Base-by-base conservation (phyloP, 2,329 filamentous ascomycete species). In the Hansfordia pulvinata region DNA sequence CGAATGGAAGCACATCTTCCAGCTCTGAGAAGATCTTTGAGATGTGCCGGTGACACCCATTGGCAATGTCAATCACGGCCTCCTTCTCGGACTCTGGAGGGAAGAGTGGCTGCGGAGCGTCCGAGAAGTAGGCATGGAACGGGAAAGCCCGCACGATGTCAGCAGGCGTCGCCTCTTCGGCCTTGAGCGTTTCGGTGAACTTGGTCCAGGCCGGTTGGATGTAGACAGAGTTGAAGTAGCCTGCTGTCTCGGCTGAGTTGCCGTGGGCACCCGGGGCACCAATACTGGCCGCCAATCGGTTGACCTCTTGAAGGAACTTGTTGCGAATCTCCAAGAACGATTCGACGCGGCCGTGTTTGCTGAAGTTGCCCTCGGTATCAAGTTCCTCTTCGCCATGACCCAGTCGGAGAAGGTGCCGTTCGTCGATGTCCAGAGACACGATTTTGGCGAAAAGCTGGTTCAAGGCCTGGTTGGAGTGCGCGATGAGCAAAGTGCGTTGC, bases 391-490 rank as follows among this genome's bases (percentile, higher is more conserved):
- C 92, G 20, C 90, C 90, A 49, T 93, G 90, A 19, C 90, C 90
- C 19, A 98, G 65, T 32, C 90, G 78, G 27, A 98, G 64, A 31
- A 98, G 64, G 59, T 98, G 90, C 20, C 90, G 76, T 53, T 92
- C 81, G 44, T 98, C 92, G 39, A 98, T 96, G 42, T 96, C 85
- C 16, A 98, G 63, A 5, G 80, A 81, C n/a, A 88, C 78, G 34
- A 98, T 98, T 58, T 98, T 98, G 42, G 92, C 82, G 56, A 98
- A 98, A 2, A 98, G 64, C 49, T 98, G 90, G 44, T 98, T 98
- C 8, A 98, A 62, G 3, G 90, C 92, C 51, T 98, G 92, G 46
- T 98, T 98, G 53, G 88, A 96, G 51, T 98, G 90, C 4, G 90
- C 90, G 36, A 98, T 74, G 20, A 98, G 70, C 11, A 98, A 60